Percentiles rank a stretch among this genome's conserved stretches.
Conservation (phyloP, 2,329 filamentous ascomycete species). For the Helotiales sp. region DNA sequence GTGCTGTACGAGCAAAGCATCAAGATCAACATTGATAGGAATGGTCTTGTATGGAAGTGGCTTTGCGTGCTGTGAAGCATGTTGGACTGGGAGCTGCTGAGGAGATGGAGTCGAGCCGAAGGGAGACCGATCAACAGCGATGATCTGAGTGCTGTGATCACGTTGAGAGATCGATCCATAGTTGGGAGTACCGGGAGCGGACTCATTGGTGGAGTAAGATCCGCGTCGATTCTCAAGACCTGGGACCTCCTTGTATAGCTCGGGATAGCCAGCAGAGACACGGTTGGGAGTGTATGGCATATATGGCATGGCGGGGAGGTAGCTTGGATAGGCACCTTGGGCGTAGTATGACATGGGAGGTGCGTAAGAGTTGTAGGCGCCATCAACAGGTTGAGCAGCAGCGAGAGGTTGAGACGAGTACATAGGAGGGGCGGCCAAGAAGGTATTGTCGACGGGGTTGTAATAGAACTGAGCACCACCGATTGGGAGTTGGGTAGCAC, state of each 20-base stretch:
- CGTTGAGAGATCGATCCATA: conserved; percentile 63
- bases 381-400: conserved; percentile 38
- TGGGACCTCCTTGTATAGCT: conserved; percentile 55
- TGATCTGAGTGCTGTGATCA: conserved; percentile 64
- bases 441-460: conserved; percentile 34
- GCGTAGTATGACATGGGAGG: conserved; percentile 40
- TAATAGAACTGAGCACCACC: conserved; percentile 43
- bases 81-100: conserved; percentile 57
- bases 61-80: conserved; percentile 45
- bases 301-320: conserved; percentile 40
- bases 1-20: conserved; percentile 73
- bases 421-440: conserved; percentile 39
- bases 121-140: conserved; percentile 62
- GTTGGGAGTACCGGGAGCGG: conserved; percentile 68
- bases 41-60: conserved; percentile 42
- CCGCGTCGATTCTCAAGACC: conserved; percentile 68
- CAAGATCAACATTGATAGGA: conserved; percentile 51
- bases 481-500: conserved; percentile 40
- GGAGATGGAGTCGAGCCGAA: conserved; percentile 71
- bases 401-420: conserved; percentile 41
- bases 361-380: conserved; percentile 40
- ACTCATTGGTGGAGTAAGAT: conserved; percentile 72
- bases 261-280: conserved; percentile 39
- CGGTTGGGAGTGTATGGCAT: conserved; percentile 42
- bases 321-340: conserved; percentile 42